Evolutionary conservation across 2,329 filamentous ascomycete species (phyloP), one percentile per base, ranked within the genome.

Genomic region (Pseudogymnoascus sp.): DNA sequence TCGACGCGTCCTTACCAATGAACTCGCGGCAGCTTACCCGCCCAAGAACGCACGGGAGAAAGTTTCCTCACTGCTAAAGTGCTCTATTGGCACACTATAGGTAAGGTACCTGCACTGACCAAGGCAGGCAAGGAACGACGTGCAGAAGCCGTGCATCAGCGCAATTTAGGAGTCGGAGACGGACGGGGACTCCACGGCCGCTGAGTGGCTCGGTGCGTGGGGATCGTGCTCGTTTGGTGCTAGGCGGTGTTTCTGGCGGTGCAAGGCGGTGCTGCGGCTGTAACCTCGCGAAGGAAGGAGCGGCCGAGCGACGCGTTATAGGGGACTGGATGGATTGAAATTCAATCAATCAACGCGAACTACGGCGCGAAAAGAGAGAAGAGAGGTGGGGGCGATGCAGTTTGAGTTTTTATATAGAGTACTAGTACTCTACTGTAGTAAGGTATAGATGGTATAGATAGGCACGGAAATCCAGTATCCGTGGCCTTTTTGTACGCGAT

Each of bases 1-100:
- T 45, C 45, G 45, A 51, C 45, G 45, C 45, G 45, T 51, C 45
- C 45, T 13, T 51, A 51, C 45, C 45, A 51, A 51, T 51, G 45
- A 51, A 28, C 14, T 51, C 45, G 45, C 45, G 45, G 45, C 45
- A 51, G 45, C 23, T 28, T 28, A 51, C 45, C 45, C 45, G 45
- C 45, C 23, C 14, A 51, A 6, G 14, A 16, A 7, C 45, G 23
- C 45, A 28, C 8, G 23, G 21, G 23, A n/a, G 23, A 16, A 51
- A 51, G 10, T 51, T 16, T 51, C 45, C 23, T 51, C 43, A 23
- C 43, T 25, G 43, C 1, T 13, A 25, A 21, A 23, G 43, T 23
- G 2, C 2, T 51, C 45, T 51, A 51, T 28, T 28, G 45, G 45
- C 43, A 23, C 10, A 48, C 43, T 48, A 48, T 23, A 48, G 43